Base-by-base conservation (phyloP, 2,329 filamentous ascomycete genomes). In the Alternaria hordeiaustralica region DNA sequence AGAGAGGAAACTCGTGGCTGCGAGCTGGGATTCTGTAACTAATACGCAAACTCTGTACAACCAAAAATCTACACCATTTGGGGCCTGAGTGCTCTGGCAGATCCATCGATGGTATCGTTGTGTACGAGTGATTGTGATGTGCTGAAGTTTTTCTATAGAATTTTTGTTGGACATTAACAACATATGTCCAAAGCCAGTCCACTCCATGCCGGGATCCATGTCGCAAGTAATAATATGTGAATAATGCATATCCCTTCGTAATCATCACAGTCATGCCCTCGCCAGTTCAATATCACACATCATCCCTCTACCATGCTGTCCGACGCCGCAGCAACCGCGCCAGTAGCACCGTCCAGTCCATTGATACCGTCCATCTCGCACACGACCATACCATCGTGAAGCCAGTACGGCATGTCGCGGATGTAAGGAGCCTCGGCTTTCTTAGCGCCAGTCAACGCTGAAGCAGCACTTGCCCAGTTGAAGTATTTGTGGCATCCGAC, bases 381-480 rank as follows among this genome's bases (percentile, higher is more conserved):
- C 18, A 23, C 43, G 15, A 33, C 25, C 25, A 45, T 26, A 15
- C 43, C 54, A 21, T 12, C 7, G 9, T 47, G 41, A 5, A n/a
- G 6, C 47, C 36, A 60, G 43, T 58, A 55, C 5, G 53, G 57
- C 15, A 46, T 47, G 12, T 20, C 33, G 43, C 9, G 57, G 11
- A 53, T 55, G 44, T 5, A 56, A 26, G 45, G 53, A 9, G 55
- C 53, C 15, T 64, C 50, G 6, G 67, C 44, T 55, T 67, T 73
- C 53, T 62, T 72, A 4, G 61, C 60, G 3, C 72, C 74, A 2
- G 65, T 65, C 11, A 75, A 66, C 5, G 65, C 73, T 18, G 61
- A 63, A 6, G 66, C 70, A 6, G 74, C 74, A 20, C 64, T 69
- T 1, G 60, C 60, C 73, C 74, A 77, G 28, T 76, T 67, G 65